phyloP scores from a whole-genome alignment of 2,329 filamentous ascomycete genomes.

The Aspergillus candidus region DNA sequence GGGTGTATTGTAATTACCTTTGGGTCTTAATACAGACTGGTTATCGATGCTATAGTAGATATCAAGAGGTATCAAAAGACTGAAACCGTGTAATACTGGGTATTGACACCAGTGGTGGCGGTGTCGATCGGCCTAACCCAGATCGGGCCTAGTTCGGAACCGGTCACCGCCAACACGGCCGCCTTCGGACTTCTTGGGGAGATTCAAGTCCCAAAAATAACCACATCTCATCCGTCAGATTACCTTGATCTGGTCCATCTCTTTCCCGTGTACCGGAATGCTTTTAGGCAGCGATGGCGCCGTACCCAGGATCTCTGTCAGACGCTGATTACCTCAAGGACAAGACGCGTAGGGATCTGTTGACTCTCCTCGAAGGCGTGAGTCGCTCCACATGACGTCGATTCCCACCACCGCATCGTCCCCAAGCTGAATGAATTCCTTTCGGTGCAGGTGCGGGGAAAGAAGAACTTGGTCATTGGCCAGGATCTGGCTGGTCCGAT shows the following conservation, averaged over 20 bases:
- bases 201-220: too few species aligned
- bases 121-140: too few species aligned
- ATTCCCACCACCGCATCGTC: constrained; percentile 7
- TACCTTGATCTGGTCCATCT: background rate
- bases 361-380: constrained; percentile 91
- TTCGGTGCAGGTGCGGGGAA: constrained; percentile 73
- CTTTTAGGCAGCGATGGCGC: constrained; percentile 33
- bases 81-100: too few species aligned
- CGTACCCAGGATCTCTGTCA: constrained; percentile 30
- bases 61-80: too few species aligned
- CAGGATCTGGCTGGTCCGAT: constrained; percentile 83
- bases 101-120: too few species aligned
- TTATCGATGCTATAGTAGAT: too few species aligned
- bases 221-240: too few species aligned
- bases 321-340: constrained; percentile 44
- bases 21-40: too few species aligned
- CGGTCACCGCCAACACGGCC: too few species aligned
- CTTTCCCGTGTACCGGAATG: constrained; percentile 9
- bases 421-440: constrained; percentile 15
- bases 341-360: constrained; percentile 73
- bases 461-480: constrained; percentile 96
- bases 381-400: constrained; percentile 47
- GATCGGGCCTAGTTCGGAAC: too few species aligned
- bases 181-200: constrained; percentile 1
- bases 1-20: too few species aligned